Base-by-base conservation (phyloP, 1,284 basidiomycete species). In the Baeospora myosura region DNA sequence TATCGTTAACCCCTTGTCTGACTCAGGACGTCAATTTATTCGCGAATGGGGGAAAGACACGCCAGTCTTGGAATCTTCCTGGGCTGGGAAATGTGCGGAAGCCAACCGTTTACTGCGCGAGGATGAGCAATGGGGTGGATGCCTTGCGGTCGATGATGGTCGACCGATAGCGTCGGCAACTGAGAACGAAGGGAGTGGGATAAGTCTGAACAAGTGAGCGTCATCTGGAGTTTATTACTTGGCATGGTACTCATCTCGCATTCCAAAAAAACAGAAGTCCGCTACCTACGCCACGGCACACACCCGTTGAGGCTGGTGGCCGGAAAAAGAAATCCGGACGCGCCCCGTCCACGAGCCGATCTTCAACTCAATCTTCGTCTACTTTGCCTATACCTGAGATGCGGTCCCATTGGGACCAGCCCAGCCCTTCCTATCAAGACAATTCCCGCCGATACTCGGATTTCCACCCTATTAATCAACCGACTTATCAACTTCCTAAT, bases 221-320 rank as follows among this genome's bases (percentile, higher is more conserved):
- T n/a, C n/a, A n/a, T n/a, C n/a, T n/a, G n/a, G n/a, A n/a, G n/a
- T n/a, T n/a, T n/a, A n/a, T n/a, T n/a, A n/a, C n/a, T n/a, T n/a
- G n/a, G n/a, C n/a, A n/a, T n/a, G n/a, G n/a, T n/a, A n/a, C n/a
- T n/a, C n/a, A n/a, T n/a, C n/a, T n/a, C n/a, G n/a, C n/a, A n/a
- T n/a, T n/a, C n/a, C n/a, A n/a, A n/a, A n/a, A n/a, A 28, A 8
- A 8, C 70, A 67, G 63, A 68, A 74, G 74, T 53, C 64, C 70
- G 41, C 53, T 80, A 40, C 76, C 77, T 29, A 78, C 77, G 3
- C 78, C 78, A n/a, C 63, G 76, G 22, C 62, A 64, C n/a, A 78
- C 76, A 16, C 78, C 76, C 17, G 58, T 67, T 2, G 69, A 68
- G 26, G 43, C 48, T 6, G 43, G 42, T 26, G 31, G 26, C n/a